Conservation (phyloP, 2,329 filamentous ascomycete genomes). For the Ophiostoma triangulosporum region DNA sequence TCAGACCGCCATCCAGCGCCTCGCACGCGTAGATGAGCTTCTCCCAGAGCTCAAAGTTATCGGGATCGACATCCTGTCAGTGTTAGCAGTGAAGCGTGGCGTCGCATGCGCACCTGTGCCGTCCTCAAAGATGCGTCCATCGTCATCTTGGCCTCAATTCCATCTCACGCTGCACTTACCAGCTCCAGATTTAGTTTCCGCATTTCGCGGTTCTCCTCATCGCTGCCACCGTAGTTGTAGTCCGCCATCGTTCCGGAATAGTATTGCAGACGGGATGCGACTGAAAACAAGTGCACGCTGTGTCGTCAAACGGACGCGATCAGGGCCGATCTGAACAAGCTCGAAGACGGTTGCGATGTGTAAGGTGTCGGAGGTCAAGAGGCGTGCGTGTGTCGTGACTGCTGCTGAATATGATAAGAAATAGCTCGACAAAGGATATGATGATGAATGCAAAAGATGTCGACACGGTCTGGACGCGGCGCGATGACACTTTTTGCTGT, state of each 20-base stretch:
- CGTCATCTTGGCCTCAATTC: neutral
- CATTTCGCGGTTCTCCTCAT: conserved; percentile 73
- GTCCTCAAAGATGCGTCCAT: neutral
- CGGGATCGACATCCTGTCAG: conserved; percentile 53
- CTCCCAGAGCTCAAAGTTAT: conserved; percentile 93
- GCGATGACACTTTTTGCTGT: neutral
- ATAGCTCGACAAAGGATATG: neutral
- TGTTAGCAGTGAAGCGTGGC: neutral
- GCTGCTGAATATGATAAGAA: neutral
- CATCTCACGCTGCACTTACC: conserved; percentile 36
- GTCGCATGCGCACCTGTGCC: neutral
- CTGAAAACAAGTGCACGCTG: neutral
- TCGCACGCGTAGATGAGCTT: conserved; percentile 76
- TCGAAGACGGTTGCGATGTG: neutral
- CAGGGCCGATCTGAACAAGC: neutral
- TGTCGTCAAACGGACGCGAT: neutral
- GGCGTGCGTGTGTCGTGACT: neutral
- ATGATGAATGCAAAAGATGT: neutral
- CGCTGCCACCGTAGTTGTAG: conserved; percentile 58
- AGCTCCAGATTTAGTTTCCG: conserved; percentile 66
- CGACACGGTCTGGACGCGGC: neutral
- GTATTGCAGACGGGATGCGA: neutral
- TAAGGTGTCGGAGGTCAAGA: neutral
- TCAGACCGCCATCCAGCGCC: conserved; percentile 78
- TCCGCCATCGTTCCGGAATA: conserved; percentile 40